phyloP scores from a whole-genome alignment of 371 early-diverging fungal genomes.

The Haplosporangium sp. region DNA sequence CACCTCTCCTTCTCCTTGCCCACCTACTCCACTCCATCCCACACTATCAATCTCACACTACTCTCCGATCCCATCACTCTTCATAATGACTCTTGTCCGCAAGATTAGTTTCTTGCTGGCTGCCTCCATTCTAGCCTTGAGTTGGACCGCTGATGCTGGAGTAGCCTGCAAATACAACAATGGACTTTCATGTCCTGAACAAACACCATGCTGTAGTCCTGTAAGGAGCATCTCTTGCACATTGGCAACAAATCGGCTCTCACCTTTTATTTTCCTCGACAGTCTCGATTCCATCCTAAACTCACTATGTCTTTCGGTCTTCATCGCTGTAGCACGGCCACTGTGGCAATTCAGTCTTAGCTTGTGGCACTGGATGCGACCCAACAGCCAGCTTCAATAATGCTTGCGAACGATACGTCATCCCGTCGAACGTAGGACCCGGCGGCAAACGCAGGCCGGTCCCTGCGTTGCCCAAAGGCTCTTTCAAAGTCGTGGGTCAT shows the following conservation, averaged over 20 bases:
- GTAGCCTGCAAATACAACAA: slow-evolving; percentile 41
- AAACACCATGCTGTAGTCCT: slow-evolving; percentile 47
- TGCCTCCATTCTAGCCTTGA: slow-evolving; percentile 19
- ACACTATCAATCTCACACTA: slow-evolving; percentile 1
- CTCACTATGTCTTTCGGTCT: not conserved
- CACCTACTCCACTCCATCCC: not conserved
- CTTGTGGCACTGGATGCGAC: slow-evolving; percentile 39
- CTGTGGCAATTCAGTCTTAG: slow-evolving; percentile 46
- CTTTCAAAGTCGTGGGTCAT: slow-evolving; percentile 43
- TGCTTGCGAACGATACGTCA: slow-evolving; percentile 17
- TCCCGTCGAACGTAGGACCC: not conserved
- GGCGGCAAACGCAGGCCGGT: slow-evolving; percentile 25
- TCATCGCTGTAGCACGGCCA: slow-evolving; percentile 30
- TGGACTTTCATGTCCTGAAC: slow-evolving; percentile 41
- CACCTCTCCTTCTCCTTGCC: too few species aligned
- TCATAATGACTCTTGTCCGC: slow-evolving; percentile 28
- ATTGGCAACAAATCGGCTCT: not conserved
- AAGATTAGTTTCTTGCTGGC: slow-evolving; percentile 34
- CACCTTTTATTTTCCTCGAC: not conserved
- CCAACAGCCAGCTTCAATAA: slow-evolving; percentile 35
- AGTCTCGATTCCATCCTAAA: too few species aligned
- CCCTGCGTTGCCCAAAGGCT: slow-evolving; percentile 37
- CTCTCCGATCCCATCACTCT: too few species aligned
- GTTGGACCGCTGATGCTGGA: slow-evolving; percentile 21
- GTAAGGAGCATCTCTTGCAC: slow-evolving; percentile 22